A percentile compares a stretch with the other conserved stretches of the same genome.
Conservation (phyloP, 345 rosid species). For the Populus deltoides region DNA sequence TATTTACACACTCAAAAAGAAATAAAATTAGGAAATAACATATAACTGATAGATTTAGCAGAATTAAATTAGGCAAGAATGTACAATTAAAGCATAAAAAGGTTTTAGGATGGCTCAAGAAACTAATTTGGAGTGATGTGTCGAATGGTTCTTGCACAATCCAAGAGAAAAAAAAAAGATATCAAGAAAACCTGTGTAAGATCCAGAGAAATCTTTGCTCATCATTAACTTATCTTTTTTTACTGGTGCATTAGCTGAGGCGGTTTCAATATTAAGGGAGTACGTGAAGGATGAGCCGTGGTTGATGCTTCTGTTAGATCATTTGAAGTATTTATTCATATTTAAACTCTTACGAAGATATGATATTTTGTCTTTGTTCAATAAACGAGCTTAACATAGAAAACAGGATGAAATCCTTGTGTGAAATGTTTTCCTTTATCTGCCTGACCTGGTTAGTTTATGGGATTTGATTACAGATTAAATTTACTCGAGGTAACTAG, state of each 20-base stretch:
- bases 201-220: slow-evolving; percentile 5
- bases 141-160: no score
- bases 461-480: slow-evolving; percentile 41
- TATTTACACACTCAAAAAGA: no score
- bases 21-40: no score
- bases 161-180: no score
- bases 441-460: not conserved
- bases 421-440: not conserved
- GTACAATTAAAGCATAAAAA: no score
- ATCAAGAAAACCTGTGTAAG: not conserved
- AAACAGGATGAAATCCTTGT: not conserved
- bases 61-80: no score
- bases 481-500: slow-evolving; percentile 36
- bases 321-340: slow-evolving; percentile 49
- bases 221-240: slow-evolving; percentile 13
- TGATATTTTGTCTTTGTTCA: not conserved
- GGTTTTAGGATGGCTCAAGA: not conserved
- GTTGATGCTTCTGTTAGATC: slow-evolving; percentile 65
- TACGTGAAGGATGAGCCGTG: slow-evolving; percentile 78
- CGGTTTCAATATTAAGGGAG: slow-evolving; percentile 69
- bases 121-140: no score
- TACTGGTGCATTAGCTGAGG: slow-evolving; percentile 56
- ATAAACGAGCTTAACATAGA: not conserved
- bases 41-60: no score
- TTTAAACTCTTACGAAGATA: not conserved